Evolutionary conservation across 768 basidiomycete species (phyloP).

Genomic region (Dacryopinax primogenitus): DNA sequence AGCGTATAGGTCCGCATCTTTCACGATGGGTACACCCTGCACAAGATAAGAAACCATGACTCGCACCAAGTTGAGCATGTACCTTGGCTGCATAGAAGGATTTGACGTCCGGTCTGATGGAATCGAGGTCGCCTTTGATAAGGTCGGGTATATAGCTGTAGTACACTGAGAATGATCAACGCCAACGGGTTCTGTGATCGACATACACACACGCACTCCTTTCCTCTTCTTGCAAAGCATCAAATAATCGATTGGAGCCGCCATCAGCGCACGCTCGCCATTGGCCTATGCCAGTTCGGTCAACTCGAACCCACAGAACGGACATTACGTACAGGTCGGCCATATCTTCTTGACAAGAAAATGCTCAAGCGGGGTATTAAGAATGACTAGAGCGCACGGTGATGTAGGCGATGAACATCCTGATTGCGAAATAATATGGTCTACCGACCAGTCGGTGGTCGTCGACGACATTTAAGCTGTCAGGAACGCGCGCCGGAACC

Average conservation of each 20-base stretch:
- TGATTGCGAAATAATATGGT: neutral
- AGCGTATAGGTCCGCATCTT: conserved; percentile 65
- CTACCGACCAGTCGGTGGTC: conserved; percentile 6
- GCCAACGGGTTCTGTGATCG: neutral
- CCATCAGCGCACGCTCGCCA: conserved; percentile 74
- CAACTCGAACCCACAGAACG: conserved; percentile 27
- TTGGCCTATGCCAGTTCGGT: conserved; percentile 16
- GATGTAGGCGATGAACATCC: neutral
- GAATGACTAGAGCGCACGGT: conserved; percentile 54
- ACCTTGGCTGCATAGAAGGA: conserved; percentile 53
- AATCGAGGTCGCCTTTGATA: conserved; percentile 92
- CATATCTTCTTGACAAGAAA: conserved; percentile 51
- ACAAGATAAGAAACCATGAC: neutral
- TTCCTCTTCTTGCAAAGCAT: conserved; percentile 27
- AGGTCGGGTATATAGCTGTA: conserved; percentile 67
- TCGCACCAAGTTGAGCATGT: conserved; percentile 16
- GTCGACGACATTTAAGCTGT: neutral
- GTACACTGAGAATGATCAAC: neutral
- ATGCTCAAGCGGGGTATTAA: conserved; percentile 75
- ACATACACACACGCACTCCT: neutral
- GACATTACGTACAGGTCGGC: conserved; percentile 25
- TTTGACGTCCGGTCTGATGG: conserved; percentile 60
- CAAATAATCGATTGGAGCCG: conserved; percentile 73
- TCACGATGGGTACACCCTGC: conserved; percentile 54
- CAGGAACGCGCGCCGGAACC: neutral